Conservation (phyloP, 208 protist genomes). For the Trypanosoma brucei region DNA sequence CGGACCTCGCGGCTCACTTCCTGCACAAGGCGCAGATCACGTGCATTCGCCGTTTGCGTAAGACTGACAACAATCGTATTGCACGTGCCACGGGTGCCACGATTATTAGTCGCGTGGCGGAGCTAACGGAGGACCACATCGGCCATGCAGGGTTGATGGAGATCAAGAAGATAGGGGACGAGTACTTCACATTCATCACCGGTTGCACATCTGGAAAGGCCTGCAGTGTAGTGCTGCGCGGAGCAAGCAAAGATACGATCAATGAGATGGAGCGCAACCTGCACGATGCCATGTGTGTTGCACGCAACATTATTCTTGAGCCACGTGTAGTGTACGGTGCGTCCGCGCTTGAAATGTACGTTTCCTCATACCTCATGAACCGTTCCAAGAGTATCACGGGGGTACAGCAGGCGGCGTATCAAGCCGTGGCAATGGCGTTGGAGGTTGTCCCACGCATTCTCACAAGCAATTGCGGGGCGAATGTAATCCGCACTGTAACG, state of each 20-base stretch:
- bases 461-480: conserved; percentile 99
- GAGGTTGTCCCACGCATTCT: conserved; percentile 98
- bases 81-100: conserved; percentile 97
- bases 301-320: conserved; percentile 97
- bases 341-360: conserved; percentile 97
- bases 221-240: conserved; percentile 99
- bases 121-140: conserved; percentile 97
- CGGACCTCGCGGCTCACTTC: conserved; percentile 98
- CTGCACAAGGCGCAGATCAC: conserved; percentile 97
- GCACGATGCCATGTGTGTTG: conserved; percentile 98
- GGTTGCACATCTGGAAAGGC: conserved; percentile 97
- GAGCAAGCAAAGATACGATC: conserved; percentile 99
- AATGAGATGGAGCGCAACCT: conserved; percentile 99
- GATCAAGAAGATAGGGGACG: conserved; percentile 99
- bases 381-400: conserved; percentile 95
- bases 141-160: conserved; percentile 98
- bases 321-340: conserved; percentile 98
- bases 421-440: conserved; percentile 92
- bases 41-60: conserved; percentile 97
- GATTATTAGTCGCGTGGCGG: conserved; percentile 96
- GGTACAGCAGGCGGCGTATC: conserved; percentile 96
- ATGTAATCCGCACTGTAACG: conserved; percentile 97
- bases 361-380: conserved; percentile 90
- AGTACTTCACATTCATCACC: conserved; percentile 99
- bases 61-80: conserved; percentile 99